These are phyloP conservation scores for Roridomyces roridus DNA, from an alignment of 768 basidiomycete species.

Conservation along the genomic window DNA sequence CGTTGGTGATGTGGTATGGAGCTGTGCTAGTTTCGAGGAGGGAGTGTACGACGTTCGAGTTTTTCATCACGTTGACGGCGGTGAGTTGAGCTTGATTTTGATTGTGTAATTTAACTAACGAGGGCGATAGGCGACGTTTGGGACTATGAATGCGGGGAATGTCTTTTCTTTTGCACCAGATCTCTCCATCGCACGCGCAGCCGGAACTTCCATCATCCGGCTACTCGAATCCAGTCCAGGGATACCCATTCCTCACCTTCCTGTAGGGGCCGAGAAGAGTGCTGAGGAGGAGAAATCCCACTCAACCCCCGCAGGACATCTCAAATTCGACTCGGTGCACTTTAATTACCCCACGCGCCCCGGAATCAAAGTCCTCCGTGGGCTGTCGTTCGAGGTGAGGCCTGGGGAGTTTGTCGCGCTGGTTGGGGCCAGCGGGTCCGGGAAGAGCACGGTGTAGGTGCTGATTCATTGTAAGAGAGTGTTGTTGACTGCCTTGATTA, in stretches of 20 bases:
- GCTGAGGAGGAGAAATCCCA: too few species aligned
- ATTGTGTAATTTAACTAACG: background rate
- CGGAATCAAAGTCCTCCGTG: slow-evolving; percentile 82
- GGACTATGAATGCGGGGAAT: slow-evolving; percentile 40
- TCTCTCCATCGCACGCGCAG: slow-evolving; percentile 80
- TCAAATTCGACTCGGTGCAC: slow-evolving; percentile 79
- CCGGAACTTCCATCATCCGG: slow-evolving; percentile 76
- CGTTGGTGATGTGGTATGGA: slow-evolving; percentile 83
- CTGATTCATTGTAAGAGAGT: background rate
- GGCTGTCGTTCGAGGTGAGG: slow-evolving; percentile 70
- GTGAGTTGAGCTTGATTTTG: slow-evolving; percentile 29
- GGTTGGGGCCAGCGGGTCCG: slow-evolving; percentile 83
- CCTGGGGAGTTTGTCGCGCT: slow-evolving; percentile 83
- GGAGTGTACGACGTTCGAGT: slow-evolving; percentile 64
- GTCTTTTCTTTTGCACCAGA: slow-evolving; percentile 88
- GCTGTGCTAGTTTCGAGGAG: slow-evolving; percentile 60
- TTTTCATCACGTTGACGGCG: slow-evolving; percentile 87
- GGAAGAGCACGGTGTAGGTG: slow-evolving; percentile 81
- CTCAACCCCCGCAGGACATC: too few species aligned
- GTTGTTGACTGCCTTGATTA: slow-evolving; percentile 5
- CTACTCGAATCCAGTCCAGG: slow-evolving; percentile 75
- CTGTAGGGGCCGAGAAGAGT: too few species aligned
- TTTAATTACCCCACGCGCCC: slow-evolving; percentile 92
- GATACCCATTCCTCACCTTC: slow-evolving; percentile 89
- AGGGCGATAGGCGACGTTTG: slow-evolving; percentile 11